Percentiles rank a stretch among this genome's conserved stretches.
phyloP scores from a whole-genome alignment of 306 rosid genomes.

The Dryas alaskensis region DNA sequence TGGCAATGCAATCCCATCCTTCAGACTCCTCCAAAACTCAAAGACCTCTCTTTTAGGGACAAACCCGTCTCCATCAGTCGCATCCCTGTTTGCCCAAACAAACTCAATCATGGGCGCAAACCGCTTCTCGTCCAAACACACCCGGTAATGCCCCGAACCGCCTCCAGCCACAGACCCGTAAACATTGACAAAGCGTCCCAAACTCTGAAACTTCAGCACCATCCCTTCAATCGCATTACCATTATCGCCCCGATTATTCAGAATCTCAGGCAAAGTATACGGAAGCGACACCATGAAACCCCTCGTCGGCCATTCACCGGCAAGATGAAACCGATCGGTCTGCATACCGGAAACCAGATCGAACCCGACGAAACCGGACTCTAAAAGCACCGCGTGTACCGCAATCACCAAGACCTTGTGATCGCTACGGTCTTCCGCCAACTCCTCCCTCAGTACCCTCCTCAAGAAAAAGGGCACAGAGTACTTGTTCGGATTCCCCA shows the following conservation, averaged over 20 bases:
- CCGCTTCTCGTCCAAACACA: slow-evolving; percentile 46
- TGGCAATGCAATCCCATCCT: slow-evolving; percentile 72
- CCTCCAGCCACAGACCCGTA: slow-evolving; percentile 50
- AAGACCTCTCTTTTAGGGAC: slow-evolving; percentile 36
- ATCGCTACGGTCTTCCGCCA: slow-evolving; percentile 36
- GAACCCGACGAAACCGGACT: slow-evolving; percentile 62
- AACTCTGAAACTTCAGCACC: slow-evolving; percentile 52
- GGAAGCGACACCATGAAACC: slow-evolving; percentile 42
- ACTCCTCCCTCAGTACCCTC: slow-evolving; percentile 46
- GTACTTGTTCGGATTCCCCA: slow-evolving; percentile 14
- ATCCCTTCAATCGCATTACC: slow-evolving; percentile 27
- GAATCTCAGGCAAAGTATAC: slow-evolving; percentile 62
- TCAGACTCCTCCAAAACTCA: slow-evolving; percentile 73
- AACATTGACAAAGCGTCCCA: slow-evolving; percentile 55
- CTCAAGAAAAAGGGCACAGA: slow-evolving; percentile 47
- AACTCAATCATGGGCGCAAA: slow-evolving; percentile 37
- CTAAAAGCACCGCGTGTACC: slow-evolving; percentile 65
- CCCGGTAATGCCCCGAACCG: slow-evolving; percentile 38
- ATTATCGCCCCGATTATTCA: slow-evolving; percentile 18
- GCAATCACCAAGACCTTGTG: slow-evolving; percentile 44
- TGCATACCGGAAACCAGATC: slow-evolving; percentile 38
- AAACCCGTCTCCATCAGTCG: slow-evolving; percentile 12
- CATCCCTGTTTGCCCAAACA: slow-evolving; percentile 28
- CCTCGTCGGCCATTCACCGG: slow-evolving; percentile 39
- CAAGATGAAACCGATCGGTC: slow-evolving; percentile 27